Base-by-base conservation (phyloP, 2,329 filamentous ascomycete genomes). In the Colletotrichum shisoi region DNA sequence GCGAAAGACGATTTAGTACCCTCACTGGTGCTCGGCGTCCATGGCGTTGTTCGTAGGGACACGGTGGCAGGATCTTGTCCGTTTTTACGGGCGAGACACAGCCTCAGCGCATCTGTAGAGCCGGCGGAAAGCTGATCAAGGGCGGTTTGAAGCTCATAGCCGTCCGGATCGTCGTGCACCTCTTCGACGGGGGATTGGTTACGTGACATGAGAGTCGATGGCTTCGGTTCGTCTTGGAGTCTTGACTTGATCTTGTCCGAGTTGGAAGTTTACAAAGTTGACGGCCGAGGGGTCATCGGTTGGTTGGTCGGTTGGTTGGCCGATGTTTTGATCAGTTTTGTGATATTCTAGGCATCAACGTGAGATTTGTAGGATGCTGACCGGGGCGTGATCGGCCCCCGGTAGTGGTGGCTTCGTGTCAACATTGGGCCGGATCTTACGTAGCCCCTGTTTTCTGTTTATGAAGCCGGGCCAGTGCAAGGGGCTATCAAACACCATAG, bases 81-180 rank as follows among this genome's bases (percentile, higher is more conserved):
- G 6, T 37, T 37, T 3, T 56, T 27, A 3, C 49, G 62, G 8
- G 62, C 62, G 9, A 65, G 49, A 11, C 31, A 65, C 1, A 49
- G 15, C 12, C 42, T 54, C 17, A 65, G 42, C 8, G 63, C 49
- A 3, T 65, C 63, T 3, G 63, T 62, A 6, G 57, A 62, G 13
- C 63, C 57, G 37, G 49, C 48, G 19, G 57, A 34, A 15, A 65
- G 49, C 44, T 65, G 63, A 7, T 65, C 63, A n/a, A 65, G 37
- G 1, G 63, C 63, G 12, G 51, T 51, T 19, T 65, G 63, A 3
- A 56, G n/a, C 4, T 65, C 63, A 19, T 65, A 65, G n/a, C 40
- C 59, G 40, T 61, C 31, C 8, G 19, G 5, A n/a, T 56, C 52
- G 11, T 56, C 21, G 37, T 42, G 21, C 21, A 27, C 21, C 21